Base-by-base conservation (phyloP, 257 asterid genomes). In the Penstemon newberryi region DNA sequence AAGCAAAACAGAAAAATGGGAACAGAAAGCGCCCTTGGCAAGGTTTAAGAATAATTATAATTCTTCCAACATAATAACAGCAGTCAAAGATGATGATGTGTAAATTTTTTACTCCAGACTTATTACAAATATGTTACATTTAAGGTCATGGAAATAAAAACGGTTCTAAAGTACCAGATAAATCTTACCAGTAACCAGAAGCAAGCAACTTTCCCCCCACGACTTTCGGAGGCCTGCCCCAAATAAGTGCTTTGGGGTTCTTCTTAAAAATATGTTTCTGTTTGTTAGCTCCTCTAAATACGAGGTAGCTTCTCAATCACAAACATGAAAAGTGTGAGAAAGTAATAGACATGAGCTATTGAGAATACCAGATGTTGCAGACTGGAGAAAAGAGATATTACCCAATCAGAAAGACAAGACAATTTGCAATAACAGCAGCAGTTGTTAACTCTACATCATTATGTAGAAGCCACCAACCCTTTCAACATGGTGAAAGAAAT, bases 201-300 rank as follows among this genome's bases (percentile, higher is more conserved):
- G 95, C 99, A 40, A 94, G 97, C 81, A 94, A 75, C 83, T 94
- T 94, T 59, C 97, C 99, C 12, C 99, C 96, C 59, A 94, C 71
- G 73, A 91, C 91, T 75, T 89, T 91, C 13, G 97, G 96, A 51
- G 97, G 96, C 58, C 73, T 79, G 40, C 96, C 97, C 99, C 97
- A 94, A 67, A 94, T 94, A 9, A 77, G 82, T 67, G 86, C 93
- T 83, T 89, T 91, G 47, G 96, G 90, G 56, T 91, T 77, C 88
- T 91, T 94, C 73, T 91, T 94, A 79, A 94, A 94, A 47, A 59
- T 72, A 69, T 94, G 96, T 68, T 94, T 94, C 83, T 94, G 99
- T 82, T 89, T 91, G 81, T 94, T 94, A 66, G 99, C 88, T 79
- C 99, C 99, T 94, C 97, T 86, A 71, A 94, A 94, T 81, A 91